phyloP scores from a whole-genome alignment of 2,329 filamentous ascomycete genomes.

The Huntiella savannae region DNA sequence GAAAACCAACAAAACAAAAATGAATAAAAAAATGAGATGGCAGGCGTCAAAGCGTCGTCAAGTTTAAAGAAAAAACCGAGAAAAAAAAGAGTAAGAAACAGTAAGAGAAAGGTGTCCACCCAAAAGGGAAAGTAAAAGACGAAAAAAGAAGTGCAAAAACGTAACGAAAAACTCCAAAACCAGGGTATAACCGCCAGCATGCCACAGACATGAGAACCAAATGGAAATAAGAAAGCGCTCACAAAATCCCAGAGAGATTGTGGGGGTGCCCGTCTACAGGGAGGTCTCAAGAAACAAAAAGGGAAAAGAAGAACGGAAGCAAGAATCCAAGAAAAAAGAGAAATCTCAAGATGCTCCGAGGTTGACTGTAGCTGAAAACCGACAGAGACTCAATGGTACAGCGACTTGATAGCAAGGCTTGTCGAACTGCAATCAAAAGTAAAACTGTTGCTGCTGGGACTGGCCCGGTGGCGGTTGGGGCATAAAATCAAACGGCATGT shows the following conservation, averaged over 20 bases:
- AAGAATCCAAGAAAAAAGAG: neutral
- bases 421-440: conserved; percentile 24
- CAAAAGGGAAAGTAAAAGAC: neutral
- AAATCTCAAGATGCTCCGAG: neutral
- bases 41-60: neutral
- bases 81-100: neutral
- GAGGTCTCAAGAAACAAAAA: neutral
- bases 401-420: neutral
- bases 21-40: neutral
- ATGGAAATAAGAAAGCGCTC: conserved; percentile 1
- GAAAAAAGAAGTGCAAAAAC: neutral
- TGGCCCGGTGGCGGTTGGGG: conserved; percentile 40
- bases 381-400: too few species aligned
- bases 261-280: neutral
- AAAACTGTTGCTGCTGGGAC: conserved; percentile 36
- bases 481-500: conserved; percentile 41
- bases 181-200: conserved; percentile 9
- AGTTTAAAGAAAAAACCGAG: conserved; percentile 3
- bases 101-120: neutral
- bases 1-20: neutral
- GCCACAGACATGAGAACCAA: neutral
- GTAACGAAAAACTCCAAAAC: neutral
- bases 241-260: neutral
- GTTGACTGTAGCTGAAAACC: too few species aligned
- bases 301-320: neutral